phyloP scores from a whole-genome alignment of 2,329 filamentous ascomycete genomes.

The Epichloe brachyelytri region DNA sequence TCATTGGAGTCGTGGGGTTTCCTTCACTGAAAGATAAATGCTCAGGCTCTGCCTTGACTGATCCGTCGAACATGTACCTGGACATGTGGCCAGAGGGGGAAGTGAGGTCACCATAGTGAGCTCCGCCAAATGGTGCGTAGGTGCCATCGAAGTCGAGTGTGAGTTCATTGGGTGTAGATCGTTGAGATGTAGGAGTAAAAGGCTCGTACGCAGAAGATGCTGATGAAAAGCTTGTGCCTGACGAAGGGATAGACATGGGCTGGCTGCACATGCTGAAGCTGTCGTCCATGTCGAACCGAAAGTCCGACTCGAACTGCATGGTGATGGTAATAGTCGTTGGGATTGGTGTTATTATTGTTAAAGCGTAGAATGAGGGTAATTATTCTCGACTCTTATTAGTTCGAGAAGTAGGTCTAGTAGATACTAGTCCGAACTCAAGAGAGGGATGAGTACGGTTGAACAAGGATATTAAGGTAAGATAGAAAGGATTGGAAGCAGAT shows the following conservation, averaged over 20 bases:
- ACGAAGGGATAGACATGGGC: constrained; percentile 22
- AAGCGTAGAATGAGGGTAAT: constrained; percentile 1
- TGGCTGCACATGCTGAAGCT: constrained; percentile 25
- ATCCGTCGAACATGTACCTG: constrained; percentile 22
- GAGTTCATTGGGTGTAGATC: constrained; percentile 28
- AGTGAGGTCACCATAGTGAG: constrained; percentile 22
- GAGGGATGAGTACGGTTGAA: background rate
- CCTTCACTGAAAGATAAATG: constrained; percentile 19
- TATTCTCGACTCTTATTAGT: background rate
- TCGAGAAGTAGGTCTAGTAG: background rate
- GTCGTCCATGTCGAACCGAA: constrained; percentile 27
- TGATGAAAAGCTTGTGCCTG: constrained; percentile 26
- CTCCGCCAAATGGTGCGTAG: constrained; percentile 14
- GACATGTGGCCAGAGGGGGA: constrained; percentile 21
- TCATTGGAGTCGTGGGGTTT: constrained; percentile 25
- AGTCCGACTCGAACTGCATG: constrained; percentile 28
- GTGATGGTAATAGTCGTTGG: constrained; percentile 8
- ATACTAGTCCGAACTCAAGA: constrained; percentile 2
- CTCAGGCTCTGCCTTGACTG: constrained; percentile 22
- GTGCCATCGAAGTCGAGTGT: constrained; percentile 25
- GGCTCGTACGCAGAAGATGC: constrained; percentile 28
- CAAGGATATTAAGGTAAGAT: constrained; percentile 5
- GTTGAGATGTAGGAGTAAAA: constrained; percentile 31
- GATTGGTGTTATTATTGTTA: background rate
- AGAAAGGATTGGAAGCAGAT: constrained; percentile 2